Evolutionary conservation across 306 rosid species (phyloP).

Genomic region (Trichosanthes cucumerina): DNA sequence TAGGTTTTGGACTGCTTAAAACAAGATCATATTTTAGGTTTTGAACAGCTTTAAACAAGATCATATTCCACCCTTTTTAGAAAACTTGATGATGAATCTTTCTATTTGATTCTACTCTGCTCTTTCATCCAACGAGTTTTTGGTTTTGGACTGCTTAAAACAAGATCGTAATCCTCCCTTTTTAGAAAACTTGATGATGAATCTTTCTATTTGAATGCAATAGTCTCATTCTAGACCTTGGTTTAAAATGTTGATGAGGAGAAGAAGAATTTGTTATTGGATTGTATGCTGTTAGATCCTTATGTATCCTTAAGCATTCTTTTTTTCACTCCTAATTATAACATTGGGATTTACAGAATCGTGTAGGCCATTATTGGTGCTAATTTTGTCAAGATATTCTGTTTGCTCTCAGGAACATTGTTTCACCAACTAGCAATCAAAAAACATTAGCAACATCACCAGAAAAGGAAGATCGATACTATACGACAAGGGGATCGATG

Average conservation of each 20-base stretch:
- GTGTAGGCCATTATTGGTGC: not conserved
- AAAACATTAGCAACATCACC: conserved; percentile 23
- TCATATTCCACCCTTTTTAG: not conserved
- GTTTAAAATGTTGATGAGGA: not conserved
- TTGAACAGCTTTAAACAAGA: not conserved
- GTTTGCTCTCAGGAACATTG: conserved; percentile 19
- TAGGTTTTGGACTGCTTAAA: not conserved
- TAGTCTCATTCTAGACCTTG: not conserved
- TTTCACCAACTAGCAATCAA: conserved; percentile 17
- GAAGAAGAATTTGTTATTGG: not conserved
- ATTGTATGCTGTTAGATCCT: not conserved
- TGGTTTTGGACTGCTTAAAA: not conserved
- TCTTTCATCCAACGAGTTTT: not conserved
- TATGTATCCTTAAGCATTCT: not conserved
- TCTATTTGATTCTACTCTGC: not conserved
- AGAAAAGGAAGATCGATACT: conserved; percentile 51
- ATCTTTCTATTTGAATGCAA: not conserved
- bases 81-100: not conserved
- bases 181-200: not conserved
- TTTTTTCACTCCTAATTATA: not conserved
- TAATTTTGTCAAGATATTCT: not conserved
- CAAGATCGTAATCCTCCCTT: not conserved
- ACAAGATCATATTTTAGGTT: not conserved
- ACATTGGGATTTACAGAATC: not conserved
- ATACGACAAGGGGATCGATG: conserved; percentile 42